phyloP scores from a whole-genome alignment of 1,284 basidiomycete species.

The Ganoderma resinaceum region DNA sequence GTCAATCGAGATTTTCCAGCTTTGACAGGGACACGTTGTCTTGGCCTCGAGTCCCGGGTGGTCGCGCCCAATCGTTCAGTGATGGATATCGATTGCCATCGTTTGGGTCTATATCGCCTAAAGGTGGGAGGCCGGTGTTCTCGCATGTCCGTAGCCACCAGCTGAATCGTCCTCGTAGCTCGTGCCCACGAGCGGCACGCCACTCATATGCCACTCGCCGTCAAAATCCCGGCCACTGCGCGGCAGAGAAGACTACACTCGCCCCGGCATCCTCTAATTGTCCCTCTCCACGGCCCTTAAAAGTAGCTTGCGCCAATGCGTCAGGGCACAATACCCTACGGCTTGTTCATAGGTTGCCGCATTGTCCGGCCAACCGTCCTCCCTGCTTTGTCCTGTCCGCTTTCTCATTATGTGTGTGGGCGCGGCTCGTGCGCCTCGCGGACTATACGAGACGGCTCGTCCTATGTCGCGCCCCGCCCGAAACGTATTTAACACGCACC shows the following conservation, averaged over 20 bases:
- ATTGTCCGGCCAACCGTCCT: not conserved
- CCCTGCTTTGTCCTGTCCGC: not conserved
- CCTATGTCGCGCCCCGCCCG: not conserved
- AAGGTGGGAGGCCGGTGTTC: not conserved
- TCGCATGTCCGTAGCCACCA: not conserved
- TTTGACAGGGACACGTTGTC: not conserved
- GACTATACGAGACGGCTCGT: not conserved
- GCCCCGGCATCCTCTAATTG: not conserved
- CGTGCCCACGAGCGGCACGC: not conserved
- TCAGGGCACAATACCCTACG: not conserved
- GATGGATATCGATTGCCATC: not conserved
- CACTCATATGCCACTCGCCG: constrained; percentile 1
- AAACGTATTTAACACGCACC: not conserved
- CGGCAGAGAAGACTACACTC: not conserved
- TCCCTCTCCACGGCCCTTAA: not conserved
- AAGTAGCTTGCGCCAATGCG: not conserved
- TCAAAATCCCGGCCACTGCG: not conserved
- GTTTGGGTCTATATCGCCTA: not conserved
- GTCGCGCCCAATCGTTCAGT: not conserved
- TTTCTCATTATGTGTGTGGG: not conserved
- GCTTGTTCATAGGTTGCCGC: not conserved
- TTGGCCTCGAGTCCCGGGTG: not conserved
- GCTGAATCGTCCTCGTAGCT: not conserved
- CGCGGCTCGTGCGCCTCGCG: not conserved
- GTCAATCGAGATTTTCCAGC: not conserved